Base-by-base conservation (phyloP, 208 protist genomes). In the Ichthyophonus hoferi region DNA sequence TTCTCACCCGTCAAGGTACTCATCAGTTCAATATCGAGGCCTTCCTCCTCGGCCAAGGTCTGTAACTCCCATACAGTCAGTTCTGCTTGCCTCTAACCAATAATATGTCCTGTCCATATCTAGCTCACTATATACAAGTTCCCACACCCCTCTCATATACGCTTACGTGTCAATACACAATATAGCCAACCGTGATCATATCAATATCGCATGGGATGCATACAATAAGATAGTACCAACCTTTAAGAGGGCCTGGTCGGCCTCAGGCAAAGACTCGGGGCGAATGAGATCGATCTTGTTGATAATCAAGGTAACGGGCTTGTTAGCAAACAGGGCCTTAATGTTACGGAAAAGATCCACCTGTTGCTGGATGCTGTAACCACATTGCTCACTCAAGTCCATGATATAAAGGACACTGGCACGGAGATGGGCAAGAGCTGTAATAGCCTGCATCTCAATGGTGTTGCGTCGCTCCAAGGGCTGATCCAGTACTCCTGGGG, bases 361-460 rank as follows among this genome's bases (percentile, higher is more conserved):
- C 93, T 99, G 98, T 92, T 99, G 94, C 79, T 95, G 95, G 86
- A 99, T 96, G n/a, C 96, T 97, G 92, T 99, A 98, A 79, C 98
- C 98, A 93, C 98, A 99, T 83, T 97, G 93, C 86, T 98, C 98
- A 81, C 97, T 98, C 50, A 99, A 93, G 93, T 99, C 99, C 91
- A 99, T 96, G 86, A 99, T 96, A 93, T 98, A 99, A 43, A 99
- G 93, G 79, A 99, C 97, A 92, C 95, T 96, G 0, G 97, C 95
- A 12, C 97, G 93, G 2, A 99, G 94, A 93, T 99, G 98, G 0
- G 98, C 98, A 7, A 99, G 93, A 7, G 98, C 98, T 17, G 98
- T 99, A 94, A 99, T 98, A 17, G 97, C 96, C 93, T 99, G 98
- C 98, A 99, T 99, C 93, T 99, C 99, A 94, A 99, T 99, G n/a